Evolutionary conservation across 23 red algal species (phyloP).

Genomic region (Pyropia yezoensis): DNA sequence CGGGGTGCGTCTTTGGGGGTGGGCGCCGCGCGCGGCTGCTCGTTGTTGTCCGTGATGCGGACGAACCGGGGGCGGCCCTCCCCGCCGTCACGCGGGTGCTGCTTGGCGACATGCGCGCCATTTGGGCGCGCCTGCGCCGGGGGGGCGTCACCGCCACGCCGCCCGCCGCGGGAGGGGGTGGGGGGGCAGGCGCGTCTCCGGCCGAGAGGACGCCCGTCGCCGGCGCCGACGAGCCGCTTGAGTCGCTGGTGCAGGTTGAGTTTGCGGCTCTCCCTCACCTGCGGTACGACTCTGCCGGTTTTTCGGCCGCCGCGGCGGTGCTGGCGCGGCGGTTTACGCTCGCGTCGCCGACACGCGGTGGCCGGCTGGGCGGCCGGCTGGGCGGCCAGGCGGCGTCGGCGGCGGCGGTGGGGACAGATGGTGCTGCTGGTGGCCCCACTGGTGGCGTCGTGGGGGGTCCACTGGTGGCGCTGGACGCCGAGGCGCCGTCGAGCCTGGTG

Average conservation of each 20-base stretch:
- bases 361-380: too few species aligned
- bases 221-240: constrained; percentile 6
- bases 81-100: constrained; percentile 58
- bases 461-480: too few species aligned
- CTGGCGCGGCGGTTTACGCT: constrained; percentile 22
- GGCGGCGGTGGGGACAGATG: too few species aligned
- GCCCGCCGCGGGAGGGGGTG: too few species aligned
- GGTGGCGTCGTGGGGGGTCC: too few species aligned
- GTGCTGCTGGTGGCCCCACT: too few species aligned
- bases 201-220: too few species aligned
- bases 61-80: constrained; percentile 25
- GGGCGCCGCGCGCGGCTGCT: constrained; percentile 30
- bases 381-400: too few species aligned
- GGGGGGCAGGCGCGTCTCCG: too few species aligned
- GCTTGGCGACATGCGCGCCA: constrained; percentile 42
- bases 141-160: neutral
- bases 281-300: constrained; percentile 34
- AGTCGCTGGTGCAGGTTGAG: constrained; percentile 43
- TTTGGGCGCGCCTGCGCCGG: constrained; percentile 40
- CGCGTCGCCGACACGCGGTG: too few species aligned
- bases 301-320: constrained; percentile 14
- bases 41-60: constrained; percentile 72
- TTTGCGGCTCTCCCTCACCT: constrained; percentile 57
- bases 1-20: constrained; percentile 4
- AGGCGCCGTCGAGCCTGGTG: constrained; percentile 5